These are phyloP conservation scores for Scalesia atractyloides DNA, from an alignment of 129 eudicot genomes.

Conservation along the genomic window DNA sequence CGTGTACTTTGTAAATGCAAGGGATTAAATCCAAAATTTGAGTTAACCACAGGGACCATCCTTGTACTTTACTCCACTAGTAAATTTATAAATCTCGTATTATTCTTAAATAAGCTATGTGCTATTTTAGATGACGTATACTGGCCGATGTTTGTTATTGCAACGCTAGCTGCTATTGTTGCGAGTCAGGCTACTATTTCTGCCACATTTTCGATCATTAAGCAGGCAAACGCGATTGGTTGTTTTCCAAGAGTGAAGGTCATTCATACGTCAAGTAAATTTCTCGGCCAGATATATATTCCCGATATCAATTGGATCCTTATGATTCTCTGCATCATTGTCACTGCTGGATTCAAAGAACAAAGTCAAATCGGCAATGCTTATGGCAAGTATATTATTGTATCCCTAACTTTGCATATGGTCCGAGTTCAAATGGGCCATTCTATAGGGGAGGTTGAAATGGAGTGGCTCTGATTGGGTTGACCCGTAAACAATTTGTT, in stretches of 20 bases:
- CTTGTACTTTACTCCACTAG: too few relatives aligned
- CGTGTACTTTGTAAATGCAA: too few relatives aligned
- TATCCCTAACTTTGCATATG: neutral
- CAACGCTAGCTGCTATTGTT: slow-evolving; percentile 84
- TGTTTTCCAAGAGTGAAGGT: slow-evolving; percentile 96
- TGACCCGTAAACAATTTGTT: neutral
- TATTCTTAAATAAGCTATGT: neutral
- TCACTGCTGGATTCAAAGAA: slow-evolving; percentile 80
- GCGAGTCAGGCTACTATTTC: slow-evolving; percentile 97
- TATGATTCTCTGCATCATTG: slow-evolving; percentile 89
- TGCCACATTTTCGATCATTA: slow-evolving; percentile 86
- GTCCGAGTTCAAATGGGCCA: neutral
- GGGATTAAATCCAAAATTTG: too few relatives aligned
- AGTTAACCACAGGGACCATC: too few relatives aligned
- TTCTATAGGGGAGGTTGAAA: neutral
- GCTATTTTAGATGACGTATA: slow-evolving; percentile 65
- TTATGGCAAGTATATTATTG: slow-evolving; percentile 55
- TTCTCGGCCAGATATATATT: slow-evolving; percentile 83
- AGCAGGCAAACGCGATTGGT: slow-evolving; percentile 85
- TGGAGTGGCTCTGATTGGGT: neutral
- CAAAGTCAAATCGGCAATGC: slow-evolving; percentile 93
- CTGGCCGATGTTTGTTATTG: slow-evolving; percentile 86
- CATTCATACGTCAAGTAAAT: slow-evolving; percentile 84
- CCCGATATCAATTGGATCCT: slow-evolving; percentile 97
- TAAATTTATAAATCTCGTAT: neutral